phyloP scores from a whole-genome alignment of 2,329 filamentous ascomycete genomes.

The Aspergillus sp. region DNA sequence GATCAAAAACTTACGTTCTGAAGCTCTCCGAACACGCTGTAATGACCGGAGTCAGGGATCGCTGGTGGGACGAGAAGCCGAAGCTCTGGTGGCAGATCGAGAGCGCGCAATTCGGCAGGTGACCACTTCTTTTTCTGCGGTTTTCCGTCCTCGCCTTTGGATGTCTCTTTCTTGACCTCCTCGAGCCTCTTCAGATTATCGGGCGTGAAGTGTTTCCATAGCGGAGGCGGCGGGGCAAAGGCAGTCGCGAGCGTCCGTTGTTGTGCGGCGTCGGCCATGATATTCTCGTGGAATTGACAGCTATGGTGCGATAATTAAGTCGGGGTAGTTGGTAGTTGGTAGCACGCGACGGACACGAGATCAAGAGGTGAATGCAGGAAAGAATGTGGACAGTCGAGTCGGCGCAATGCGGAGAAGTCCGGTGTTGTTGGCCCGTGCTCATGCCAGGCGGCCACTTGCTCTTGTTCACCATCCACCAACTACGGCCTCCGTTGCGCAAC shows the following conservation, averaged over 20 bases:
- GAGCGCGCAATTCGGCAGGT: conserved; percentile 34
- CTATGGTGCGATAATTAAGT: not conserved
- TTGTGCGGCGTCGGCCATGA: conserved; percentile 63
- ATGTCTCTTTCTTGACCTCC: conserved; percentile 47
- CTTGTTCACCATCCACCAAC: no score
- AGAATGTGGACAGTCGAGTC: not conserved
- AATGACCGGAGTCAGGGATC: conserved; percentile 69
- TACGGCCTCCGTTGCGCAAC: not conserved
- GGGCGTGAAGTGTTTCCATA: conserved; percentile 84
- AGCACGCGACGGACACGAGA: not conserved
- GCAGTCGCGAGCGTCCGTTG: conserved; percentile 57
- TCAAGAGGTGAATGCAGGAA: not conserved
- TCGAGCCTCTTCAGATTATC: conserved; percentile 67
- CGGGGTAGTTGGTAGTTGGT: not conserved
- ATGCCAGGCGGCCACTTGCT: not conserved
- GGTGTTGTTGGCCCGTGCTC: conserved; percentile 23
- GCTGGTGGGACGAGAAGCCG: conserved; percentile 77
- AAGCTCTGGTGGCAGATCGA: conserved; percentile 68
- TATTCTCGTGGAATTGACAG: not conserved
- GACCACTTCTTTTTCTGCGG: conserved; percentile 35
- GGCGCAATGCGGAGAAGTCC: conserved; percentile 17
- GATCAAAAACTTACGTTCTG: conserved; percentile 53
- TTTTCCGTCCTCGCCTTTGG: conserved; percentile 32
- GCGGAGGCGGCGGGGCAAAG: conserved; percentile 84
- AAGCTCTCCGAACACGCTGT: conserved; percentile 71